Percentiles rank a stretch among this genome's conserved stretches.
phyloP scores from a whole-genome alignment of 768 basidiomycete genomes.

The Podaxis mareebaensis region DNA sequence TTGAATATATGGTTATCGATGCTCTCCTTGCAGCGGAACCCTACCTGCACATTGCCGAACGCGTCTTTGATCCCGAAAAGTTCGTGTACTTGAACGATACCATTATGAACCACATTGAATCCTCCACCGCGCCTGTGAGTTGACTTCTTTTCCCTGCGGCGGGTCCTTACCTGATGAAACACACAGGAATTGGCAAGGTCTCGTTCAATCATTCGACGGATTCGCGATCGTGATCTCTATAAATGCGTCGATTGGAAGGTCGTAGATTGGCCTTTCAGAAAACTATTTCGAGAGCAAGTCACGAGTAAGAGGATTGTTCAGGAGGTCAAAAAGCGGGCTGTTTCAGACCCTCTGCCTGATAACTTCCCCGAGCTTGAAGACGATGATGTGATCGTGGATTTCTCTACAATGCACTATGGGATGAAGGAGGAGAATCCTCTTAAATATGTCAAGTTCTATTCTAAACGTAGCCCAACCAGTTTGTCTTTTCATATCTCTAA shows the following conservation, averaged over 20 bases:
- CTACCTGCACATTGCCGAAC: constrained; percentile 56
- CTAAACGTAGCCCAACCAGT: constrained; percentile 64
- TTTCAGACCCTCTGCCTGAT: constrained; percentile 18
- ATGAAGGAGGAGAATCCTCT: constrained; percentile 72
- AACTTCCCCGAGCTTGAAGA: constrained; percentile 35
- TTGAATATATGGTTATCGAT: constrained; percentile 87
- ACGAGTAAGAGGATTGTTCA: constrained; percentile 44
- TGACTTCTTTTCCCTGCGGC: background rate
- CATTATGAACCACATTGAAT: constrained; percentile 62
- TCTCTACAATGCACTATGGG: constrained; percentile 73
- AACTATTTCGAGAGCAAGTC: constrained; percentile 37
- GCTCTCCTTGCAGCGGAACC: constrained; percentile 69
- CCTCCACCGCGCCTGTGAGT: constrained; percentile 50
- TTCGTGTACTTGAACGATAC: constrained; percentile 71
- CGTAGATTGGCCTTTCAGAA: constrained; percentile 40
- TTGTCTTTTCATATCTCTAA: constrained; percentile 19
- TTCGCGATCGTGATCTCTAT: constrained; percentile 68
- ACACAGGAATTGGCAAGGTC: constrained; percentile 59
- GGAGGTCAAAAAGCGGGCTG: constrained; percentile 35
- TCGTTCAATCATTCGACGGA: constrained; percentile 60
- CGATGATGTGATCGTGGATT: constrained; percentile 63
- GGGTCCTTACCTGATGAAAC: constrained; percentile 4
- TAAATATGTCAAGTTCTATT: constrained; percentile 71
- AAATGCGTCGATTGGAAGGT: constrained; percentile 65
- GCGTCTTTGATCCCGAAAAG: constrained; percentile 55